phyloP scores from a whole-genome alignment of 108 stramenopile species.

The Nannochloropsis oceanica region DNA sequence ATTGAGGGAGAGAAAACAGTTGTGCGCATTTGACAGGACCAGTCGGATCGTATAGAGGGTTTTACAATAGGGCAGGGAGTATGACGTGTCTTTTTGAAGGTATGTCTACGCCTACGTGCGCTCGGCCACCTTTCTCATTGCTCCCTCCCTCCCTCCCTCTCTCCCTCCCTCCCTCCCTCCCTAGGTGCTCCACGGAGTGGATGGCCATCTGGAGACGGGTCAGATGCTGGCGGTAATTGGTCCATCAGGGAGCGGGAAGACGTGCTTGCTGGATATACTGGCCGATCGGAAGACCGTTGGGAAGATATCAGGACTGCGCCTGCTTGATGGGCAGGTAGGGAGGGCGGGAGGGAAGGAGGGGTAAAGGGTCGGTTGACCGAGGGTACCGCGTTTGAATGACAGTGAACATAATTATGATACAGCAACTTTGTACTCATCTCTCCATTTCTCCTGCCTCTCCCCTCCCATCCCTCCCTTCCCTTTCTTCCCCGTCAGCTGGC shows the following conservation, averaged over 20 bases:
- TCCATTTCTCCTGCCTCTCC: not conserved
- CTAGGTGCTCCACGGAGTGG: not conserved
- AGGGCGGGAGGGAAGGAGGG: not conserved
- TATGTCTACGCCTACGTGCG: too few species aligned
- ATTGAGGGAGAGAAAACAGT: not conserved
- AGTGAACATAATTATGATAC: too few species aligned
- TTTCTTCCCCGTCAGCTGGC: slow-evolving; percentile 16
- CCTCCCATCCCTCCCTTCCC: not conserved
- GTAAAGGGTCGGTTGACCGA: too few species aligned
- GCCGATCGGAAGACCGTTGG: not conserved
- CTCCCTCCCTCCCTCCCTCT: too few species aligned
- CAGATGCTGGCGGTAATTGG: slow-evolving; percentile 3
- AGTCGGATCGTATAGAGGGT: too few species aligned
- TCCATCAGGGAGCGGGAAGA: slow-evolving; percentile 1
- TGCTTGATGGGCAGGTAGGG: slow-evolving; percentile 39
- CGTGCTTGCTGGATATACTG: not conserved
- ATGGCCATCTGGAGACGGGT: not conserved
- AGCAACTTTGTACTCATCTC: not conserved
- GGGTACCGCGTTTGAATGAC: too few species aligned
- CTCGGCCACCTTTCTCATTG: too few species aligned
- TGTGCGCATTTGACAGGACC: too few species aligned
- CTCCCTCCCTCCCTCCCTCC: too few species aligned
- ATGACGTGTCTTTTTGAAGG: too few species aligned
- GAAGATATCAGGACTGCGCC: slow-evolving; percentile 2
- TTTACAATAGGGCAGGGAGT: too few species aligned